Conservation (phyloP, 305 asterid genomes). For the Striga hermonthica region DNA sequence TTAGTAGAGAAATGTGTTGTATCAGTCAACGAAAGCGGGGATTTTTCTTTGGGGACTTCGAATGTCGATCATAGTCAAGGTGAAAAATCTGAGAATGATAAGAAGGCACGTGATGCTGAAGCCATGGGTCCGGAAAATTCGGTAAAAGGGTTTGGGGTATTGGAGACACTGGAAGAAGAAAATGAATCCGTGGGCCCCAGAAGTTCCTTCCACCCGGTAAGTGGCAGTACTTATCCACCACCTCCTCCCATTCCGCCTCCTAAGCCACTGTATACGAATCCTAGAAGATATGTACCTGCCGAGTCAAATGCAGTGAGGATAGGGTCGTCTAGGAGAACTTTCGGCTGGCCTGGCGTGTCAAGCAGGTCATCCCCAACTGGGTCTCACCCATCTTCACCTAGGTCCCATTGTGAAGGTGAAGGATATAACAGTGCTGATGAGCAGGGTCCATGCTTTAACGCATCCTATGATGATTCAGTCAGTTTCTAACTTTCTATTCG, state of each 20-base stretch:
- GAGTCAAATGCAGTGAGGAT: constrained; percentile 50
- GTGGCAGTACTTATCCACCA: constrained; percentile 75
- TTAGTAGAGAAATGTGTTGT: constrained; percentile 39
- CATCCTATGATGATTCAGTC: constrained; percentile 85
- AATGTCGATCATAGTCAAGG: constrained; percentile 38
- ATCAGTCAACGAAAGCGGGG: constrained; percentile 47
- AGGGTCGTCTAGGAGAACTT: constrained; percentile 68
- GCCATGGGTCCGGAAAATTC: constrained; percentile 43
- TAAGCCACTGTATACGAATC: constrained; percentile 53
- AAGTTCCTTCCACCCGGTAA: constrained; percentile 50
- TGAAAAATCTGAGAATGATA: constrained; percentile 44
- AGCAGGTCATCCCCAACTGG: constrained; percentile 80
- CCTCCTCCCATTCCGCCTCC: constrained; percentile 99
- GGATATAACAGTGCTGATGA: constrained; percentile 98
- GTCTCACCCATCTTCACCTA: constrained; percentile 94
- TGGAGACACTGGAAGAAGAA: constrained; percentile 53
- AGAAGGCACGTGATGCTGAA: constrained; percentile 39
- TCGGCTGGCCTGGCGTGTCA: constrained; percentile 66
- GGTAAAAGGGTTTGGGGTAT: constrained; percentile 42
- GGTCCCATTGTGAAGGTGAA: constrained; percentile 87
- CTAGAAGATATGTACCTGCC: constrained; percentile 50
- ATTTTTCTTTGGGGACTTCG: constrained; percentile 38
- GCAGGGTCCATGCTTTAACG: constrained; percentile 62
- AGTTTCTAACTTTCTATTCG: constrained; percentile 33
- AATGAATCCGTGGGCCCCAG: constrained; percentile 41